Base-by-base conservation (phyloP, 805 yeast species). In the Wickerhamomyces strasburgensis region DNA sequence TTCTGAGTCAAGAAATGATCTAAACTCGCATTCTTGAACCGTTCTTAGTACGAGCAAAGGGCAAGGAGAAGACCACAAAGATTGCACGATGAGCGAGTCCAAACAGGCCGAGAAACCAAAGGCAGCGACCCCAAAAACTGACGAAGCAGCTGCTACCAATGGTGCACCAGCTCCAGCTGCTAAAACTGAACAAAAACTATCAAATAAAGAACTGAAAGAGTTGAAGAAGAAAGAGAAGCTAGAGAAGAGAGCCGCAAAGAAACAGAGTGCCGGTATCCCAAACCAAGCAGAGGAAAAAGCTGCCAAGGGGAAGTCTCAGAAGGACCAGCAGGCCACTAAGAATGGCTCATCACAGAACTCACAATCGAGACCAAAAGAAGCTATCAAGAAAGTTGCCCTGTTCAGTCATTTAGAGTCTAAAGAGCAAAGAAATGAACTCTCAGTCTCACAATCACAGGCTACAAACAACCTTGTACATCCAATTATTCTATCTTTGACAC, bases 171-270 rank as follows among this genome's bases (percentile, higher is more conserved):
- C 28, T 9, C 17, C 29, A 9, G 33, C 35, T 6, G 27, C 23
- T 10, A 42, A 37, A 13, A 57, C 40, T 16, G 56, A 52, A 23
- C 57, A 57, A 42, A 61, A 63, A 38, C 58, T 81, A 30, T 62
- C 84, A 8, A 85, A 85, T 47, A 88, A 87, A 51, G 95, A 89
- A 59, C 68, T 86, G 44, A 89, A 89, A 58, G 96, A 86, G 51
- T 65, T 80, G 58, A 85, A 87, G 58, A 89, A 88, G 67, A 77
- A 77, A 51, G 95, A 88, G 54, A 89, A 90, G 63, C 93, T 93
- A 11, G 95, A 93, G 27, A 85, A 86, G 58, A 72, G 98, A 57
- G 93, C 96, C 3, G 95, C 96, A 3, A 77, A 80, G 46, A 88
- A 85, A 55, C 84, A 73, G 47, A 80, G 78, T 6, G 72, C 67